Evolutionary conservation across 306 rosid genomes (phyloP).

Genomic region (Malus sieversii): DNA sequence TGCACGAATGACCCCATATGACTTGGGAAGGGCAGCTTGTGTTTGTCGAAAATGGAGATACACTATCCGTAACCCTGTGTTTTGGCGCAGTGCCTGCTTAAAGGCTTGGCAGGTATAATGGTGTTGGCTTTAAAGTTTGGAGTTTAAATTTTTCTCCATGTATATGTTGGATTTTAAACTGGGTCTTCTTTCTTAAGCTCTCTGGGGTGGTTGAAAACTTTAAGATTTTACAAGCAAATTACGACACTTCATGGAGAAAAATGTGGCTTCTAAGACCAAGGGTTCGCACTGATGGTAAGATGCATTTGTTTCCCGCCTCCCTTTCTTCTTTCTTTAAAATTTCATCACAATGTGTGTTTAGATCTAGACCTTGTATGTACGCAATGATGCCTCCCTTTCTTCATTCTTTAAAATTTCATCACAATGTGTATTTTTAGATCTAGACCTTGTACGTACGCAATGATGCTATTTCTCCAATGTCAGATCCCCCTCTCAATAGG

Average conservation of each 20-base stretch:
- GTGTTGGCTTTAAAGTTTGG: conserved; percentile 6
- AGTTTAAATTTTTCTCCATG: conserved; percentile 7
- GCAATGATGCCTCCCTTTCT: too few relatives aligned
- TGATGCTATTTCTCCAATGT: background rate
- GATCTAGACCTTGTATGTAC: too few relatives aligned
- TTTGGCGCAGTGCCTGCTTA: conserved; percentile 90
- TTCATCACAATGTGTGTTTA: too few relatives aligned
- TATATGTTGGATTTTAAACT: conserved; percentile 17
- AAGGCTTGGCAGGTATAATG: conserved; percentile 97
- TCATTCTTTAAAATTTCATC: background rate
- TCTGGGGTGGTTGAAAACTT: conserved; percentile 72
- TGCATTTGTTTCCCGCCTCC: background rate
- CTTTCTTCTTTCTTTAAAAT: too few relatives aligned
- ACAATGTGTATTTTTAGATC: background rate
- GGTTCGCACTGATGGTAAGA: conserved; percentile 82
- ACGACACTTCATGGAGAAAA: conserved; percentile 81
- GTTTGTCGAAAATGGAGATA: conserved; percentile 96
- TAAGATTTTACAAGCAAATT: conserved; percentile 65
- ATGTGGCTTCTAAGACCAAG: conserved; percentile 95
- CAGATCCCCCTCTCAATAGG: background rate
- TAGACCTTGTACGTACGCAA: background rate
- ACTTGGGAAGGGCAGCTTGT: conserved; percentile 80
- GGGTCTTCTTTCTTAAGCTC: conserved; percentile 38
- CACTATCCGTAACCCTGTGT: conserved; percentile 81
- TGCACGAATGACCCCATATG: conserved; percentile 74